These are phyloP conservation scores for Penicillium sp. DNA, from an alignment of 2,329 filamentous ascomycete genomes.

Conservation along the genomic window DNA sequence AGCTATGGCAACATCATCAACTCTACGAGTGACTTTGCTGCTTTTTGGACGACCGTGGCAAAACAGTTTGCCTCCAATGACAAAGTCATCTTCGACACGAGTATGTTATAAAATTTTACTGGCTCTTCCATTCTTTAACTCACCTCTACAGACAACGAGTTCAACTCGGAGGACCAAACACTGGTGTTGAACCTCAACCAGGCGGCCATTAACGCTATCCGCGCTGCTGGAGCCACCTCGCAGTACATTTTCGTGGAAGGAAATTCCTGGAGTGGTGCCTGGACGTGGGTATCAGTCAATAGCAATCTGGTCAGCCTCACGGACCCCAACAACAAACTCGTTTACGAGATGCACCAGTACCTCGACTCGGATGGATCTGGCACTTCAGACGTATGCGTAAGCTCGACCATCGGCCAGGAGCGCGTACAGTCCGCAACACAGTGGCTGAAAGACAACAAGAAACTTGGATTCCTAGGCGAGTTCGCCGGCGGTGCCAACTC, in stretches of 20 bases:
- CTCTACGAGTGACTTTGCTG: conserved; percentile 56
- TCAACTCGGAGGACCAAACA: conserved; percentile 63
- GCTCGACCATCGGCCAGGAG: conserved; percentile 57
- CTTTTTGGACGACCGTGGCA: conserved; percentile 63
- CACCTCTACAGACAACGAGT: conserved; percentile 60
- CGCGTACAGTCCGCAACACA: conserved; percentile 44
- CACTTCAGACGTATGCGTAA: conserved; percentile 56
- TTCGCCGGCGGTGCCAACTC: conserved; percentile 50
- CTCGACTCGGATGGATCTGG: conserved; percentile 61
- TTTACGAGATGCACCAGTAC: conserved; percentile 67
- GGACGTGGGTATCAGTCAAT: conserved; percentile 53
- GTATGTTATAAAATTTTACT: conserved; percentile 22
- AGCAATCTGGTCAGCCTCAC: conserved; percentile 53
- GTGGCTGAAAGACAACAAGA: conserved; percentile 61
- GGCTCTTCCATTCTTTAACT: neutral
- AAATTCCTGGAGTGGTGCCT: conserved; percentile 53
- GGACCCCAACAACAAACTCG: conserved; percentile 57
- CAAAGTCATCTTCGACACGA: conserved; percentile 66
- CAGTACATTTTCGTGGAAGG: conserved; percentile 66
- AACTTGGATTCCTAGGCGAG: conserved; percentile 61
- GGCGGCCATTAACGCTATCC: conserved; percentile 65
- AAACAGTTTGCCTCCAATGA: conserved; percentile 57
- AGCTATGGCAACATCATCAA: conserved; percentile 53
- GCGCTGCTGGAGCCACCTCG: conserved; percentile 58
- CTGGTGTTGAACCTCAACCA: conserved; percentile 66